Percentiles rank a stretch among this genome's conserved stretches.
Evolutionary conservation across 495 filamentous ascomycete genomes (phyloP).

Genomic region (Aspergillus sparsus): DNA sequence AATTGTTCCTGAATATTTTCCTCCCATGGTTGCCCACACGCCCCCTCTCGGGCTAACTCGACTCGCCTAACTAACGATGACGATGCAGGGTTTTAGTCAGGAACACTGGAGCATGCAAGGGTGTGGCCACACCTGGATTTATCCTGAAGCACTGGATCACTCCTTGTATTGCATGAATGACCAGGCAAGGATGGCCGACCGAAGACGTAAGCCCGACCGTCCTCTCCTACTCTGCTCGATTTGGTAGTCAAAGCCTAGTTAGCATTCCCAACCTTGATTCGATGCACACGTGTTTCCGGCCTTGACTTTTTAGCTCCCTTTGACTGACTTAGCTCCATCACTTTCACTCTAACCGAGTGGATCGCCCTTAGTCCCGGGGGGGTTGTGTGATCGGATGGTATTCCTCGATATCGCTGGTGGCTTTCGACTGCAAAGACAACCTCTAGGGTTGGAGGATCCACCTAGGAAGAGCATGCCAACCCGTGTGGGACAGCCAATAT

Average conservation of each 20-base stretch:
- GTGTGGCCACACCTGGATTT: conserved; percentile 12
- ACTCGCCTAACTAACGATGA: conserved; percentile 7
- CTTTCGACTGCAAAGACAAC: conserved; percentile 17
- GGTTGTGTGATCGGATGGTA: conserved; percentile 25
- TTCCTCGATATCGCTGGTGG: conserved; percentile 15
- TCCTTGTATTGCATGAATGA: conserved; percentile 17
- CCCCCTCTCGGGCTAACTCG: conserved; percentile 2
- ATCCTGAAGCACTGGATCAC: conserved; percentile 21
- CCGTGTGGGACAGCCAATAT: conserved; percentile 25
- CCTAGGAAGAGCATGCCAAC: conserved; percentile 25
- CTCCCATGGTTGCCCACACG: conserved; percentile 7
- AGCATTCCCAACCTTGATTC: conserved; percentile 12
- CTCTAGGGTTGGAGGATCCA: conserved; percentile 21
- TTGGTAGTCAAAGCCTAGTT: background rate
- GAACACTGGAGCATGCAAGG: conserved; percentile 24
- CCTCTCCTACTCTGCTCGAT: conserved; percentile 1
- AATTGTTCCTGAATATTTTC: background rate
- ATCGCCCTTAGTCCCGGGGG: conserved; percentile 18
- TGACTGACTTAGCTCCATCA: conserved; percentile 10
- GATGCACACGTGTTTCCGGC: background rate
- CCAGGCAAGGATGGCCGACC: conserved; percentile 22
- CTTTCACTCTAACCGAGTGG: conserved; percentile 9
- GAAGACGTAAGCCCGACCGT: conserved; percentile 19
- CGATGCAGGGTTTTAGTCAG: conserved; percentile 16
- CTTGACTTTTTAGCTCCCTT: conserved; percentile 3